phyloP scores from a whole-genome alignment of 2,329 filamentous ascomycete genomes.

The Stachybotrys chartarum region DNA sequence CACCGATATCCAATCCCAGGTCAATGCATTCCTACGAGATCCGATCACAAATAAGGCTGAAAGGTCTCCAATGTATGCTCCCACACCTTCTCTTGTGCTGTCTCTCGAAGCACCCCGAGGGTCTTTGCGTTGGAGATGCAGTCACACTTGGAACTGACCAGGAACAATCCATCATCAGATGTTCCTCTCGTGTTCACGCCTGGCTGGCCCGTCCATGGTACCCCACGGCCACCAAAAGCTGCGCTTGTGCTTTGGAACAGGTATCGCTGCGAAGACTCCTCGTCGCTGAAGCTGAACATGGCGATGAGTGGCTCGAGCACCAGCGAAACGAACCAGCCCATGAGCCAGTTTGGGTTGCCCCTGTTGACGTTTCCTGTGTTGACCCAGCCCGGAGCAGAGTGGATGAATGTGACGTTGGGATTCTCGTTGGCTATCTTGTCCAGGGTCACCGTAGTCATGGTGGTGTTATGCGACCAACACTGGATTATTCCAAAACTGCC shows the following conservation, averaged over 20 bases:
- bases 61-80: slow-evolving; percentile 24
- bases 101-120: slow-evolving; percentile 18
- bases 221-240: slow-evolving; percentile 24
- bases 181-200: slow-evolving; percentile 20
- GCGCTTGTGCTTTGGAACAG: slow-evolving; percentile 27
- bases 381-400: slow-evolving; percentile 19
- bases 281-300: slow-evolving; percentile 17
- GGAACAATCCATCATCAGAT: slow-evolving; percentile 20
- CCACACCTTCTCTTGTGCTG: slow-evolving; percentile 20
- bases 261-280: slow-evolving; percentile 24
- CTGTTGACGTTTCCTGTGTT: slow-evolving; percentile 18
- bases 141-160: slow-evolving; percentile 23
- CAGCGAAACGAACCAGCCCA: slow-evolving; percentile 22
- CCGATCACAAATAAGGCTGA: slow-evolving; percentile 4
- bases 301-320: slow-evolving; percentile 22
- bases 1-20: no score
- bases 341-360: slow-evolving; percentile 16
- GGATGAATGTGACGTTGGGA: slow-evolving; percentile 16
- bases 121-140: slow-evolving; percentile 22
- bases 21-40: no score
- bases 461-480: slow-evolving; percentile 18
- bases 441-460: slow-evolving; percentile 15
- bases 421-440: slow-evolving; percentile 14
- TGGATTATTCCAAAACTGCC: slow-evolving; percentile 13
- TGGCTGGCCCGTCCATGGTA: slow-evolving; percentile 20